A percentile compares a stretch with the other conserved stretches of the same genome.
These are phyloP conservation scores for Microcos paniculata DNA, from an alignment of 345 rosid species.

Conservation along the genomic window DNA sequence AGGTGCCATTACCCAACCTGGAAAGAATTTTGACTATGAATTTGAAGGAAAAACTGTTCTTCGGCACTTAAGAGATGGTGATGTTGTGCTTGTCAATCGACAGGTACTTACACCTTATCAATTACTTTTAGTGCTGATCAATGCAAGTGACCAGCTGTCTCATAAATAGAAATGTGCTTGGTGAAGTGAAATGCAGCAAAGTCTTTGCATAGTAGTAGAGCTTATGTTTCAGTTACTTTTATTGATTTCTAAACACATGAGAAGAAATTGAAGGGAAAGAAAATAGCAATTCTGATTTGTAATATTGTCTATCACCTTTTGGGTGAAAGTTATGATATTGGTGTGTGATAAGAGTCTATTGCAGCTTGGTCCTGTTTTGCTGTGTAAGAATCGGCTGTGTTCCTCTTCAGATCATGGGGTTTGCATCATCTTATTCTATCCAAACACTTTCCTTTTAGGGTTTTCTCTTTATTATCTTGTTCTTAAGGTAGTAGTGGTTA, in stretches of 20 bases:
- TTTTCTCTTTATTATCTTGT: not conserved
- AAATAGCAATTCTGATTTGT: not conserved
- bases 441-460: too few species aligned
- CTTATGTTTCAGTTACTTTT: not conserved
- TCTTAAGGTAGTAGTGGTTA: not conserved
- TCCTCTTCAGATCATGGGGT: not conserved
- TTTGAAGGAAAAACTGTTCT: constrained; percentile 81
- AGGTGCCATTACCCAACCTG: constrained; percentile 61
- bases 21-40: constrained; percentile 56
- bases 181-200: not conserved
- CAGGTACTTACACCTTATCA: constrained; percentile 52
- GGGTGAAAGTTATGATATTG: constrained; percentile 1
- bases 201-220: not conserved
- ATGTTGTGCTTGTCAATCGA: constrained; percentile 88
- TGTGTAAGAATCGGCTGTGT: not conserved
- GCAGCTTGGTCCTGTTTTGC: not conserved
- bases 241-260: not conserved
- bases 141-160: not conserved
- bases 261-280: not conserved
- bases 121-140: constrained; percentile 1
- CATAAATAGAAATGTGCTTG: constrained; percentile 1
- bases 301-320: not conserved
- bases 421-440: not conserved
- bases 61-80: constrained; percentile 94
- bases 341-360: not conserved